Conservation (phyloP, 176 grass and related monocot species). For the Phragmites australis region DNA sequence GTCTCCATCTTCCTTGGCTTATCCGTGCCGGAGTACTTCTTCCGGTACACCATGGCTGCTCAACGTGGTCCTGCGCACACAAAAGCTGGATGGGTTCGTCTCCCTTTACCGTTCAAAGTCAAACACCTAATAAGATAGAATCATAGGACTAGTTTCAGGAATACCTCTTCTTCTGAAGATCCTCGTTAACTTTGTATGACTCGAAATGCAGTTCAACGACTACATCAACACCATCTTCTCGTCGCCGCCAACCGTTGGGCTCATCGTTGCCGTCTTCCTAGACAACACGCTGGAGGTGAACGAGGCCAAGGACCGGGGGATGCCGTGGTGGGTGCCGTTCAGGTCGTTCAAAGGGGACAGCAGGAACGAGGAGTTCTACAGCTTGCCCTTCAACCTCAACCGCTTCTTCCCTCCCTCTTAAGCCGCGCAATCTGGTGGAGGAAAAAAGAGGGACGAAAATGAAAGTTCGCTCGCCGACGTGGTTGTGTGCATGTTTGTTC, state of each 20-base stretch:
- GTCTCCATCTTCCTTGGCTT: slow-evolving; percentile 96
- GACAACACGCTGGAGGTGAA: slow-evolving; percentile 93
- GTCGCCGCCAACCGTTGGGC: slow-evolving; percentile 82
- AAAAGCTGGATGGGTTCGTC: slow-evolving; percentile 85
- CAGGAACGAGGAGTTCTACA: slow-evolving; percentile 99
- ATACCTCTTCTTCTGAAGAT: neutral
- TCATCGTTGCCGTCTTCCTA: slow-evolving; percentile 83
- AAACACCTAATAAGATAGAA: neutral
- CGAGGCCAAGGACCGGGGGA: slow-evolving; percentile 66
- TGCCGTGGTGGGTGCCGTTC: slow-evolving; percentile 90
- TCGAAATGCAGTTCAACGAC: slow-evolving; percentile 86
- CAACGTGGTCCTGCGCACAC: slow-evolving; percentile 84
- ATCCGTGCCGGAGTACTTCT: slow-evolving; percentile 98
- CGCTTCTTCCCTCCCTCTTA: slow-evolving; percentile 92
- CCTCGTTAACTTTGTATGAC: neutral
- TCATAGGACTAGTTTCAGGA: neutral
- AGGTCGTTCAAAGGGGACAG: slow-evolving; percentile 88
- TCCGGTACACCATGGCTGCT: slow-evolving; percentile 73
- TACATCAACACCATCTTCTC: slow-evolving; percentile 99
- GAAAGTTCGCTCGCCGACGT: neutral
- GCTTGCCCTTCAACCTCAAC: slow-evolving; percentile 93
- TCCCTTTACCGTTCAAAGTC: slow-evolving; percentile 6
- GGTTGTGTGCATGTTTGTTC: neutral
- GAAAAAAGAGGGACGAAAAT: neutral
- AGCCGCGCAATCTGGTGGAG: neutral